These are phyloP conservation scores for Phaeoacremonium minimum DNA, from an alignment of 2,329 filamentous ascomycete genomes.

Conservation along the genomic window DNA sequence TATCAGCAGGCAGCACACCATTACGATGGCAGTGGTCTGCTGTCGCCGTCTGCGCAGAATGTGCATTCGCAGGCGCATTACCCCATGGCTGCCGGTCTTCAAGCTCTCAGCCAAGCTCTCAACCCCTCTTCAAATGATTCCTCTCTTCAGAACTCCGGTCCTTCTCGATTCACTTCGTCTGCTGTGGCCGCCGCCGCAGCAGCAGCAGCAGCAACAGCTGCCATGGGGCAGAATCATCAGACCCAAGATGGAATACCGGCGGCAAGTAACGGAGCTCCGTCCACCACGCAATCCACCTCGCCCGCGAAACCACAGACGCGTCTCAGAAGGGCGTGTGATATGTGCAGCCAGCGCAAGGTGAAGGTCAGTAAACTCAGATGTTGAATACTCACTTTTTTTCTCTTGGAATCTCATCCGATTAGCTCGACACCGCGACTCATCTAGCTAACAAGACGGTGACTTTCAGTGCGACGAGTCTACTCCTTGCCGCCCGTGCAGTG, in stretches of 20 bases:
- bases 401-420: too few species aligned
- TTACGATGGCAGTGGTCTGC: slow-evolving; percentile 3
- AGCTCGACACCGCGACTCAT: neutral
- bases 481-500: slow-evolving; percentile 51
- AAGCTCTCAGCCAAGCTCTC: slow-evolving; percentile 8
- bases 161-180: slow-evolving; percentile 3
- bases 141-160: neutral
- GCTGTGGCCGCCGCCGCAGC: slow-evolving; percentile 9
- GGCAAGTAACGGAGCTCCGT: too few species aligned
- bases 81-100: too few species aligned
- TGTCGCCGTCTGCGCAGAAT: slow-evolving; percentile 7
- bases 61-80: slow-evolving; percentile 13
- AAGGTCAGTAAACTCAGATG: slow-evolving; percentile 38
- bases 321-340: slow-evolving; percentile 54
- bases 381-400: too few species aligned
- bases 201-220: slow-evolving; percentile 1
- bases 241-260: too few species aligned
- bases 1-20: slow-evolving; percentile 6
- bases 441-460: slow-evolving; percentile 7
- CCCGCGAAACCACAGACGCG: slow-evolving; percentile 43
- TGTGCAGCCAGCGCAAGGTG: slow-evolving; percentile 59
- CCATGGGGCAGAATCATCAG: too few species aligned
- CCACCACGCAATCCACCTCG: neutral
- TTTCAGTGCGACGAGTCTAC: slow-evolving; percentile 48
- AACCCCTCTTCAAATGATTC: neutral